Base-by-base conservation (phyloP, 805 yeast genomes). In the Starmera amethionina region DNA sequence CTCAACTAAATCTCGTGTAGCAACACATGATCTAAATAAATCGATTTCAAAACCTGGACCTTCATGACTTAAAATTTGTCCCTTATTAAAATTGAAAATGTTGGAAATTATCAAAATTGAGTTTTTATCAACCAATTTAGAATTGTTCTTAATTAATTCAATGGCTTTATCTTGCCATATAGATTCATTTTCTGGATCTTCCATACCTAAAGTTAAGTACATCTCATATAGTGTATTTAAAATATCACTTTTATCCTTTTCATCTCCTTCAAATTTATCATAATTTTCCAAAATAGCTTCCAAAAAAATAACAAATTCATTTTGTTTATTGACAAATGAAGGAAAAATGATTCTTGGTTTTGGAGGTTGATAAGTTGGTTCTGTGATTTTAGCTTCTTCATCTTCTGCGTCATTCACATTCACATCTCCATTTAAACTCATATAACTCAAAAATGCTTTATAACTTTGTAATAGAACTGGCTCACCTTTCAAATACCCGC, bases 241-340 rank as follows among this genome's bases (percentile, higher is more conserved):
- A 35, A 90, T 68, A 36, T 82, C 94, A 39, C 72, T 73, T 48
- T 79, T 76, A 51, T 90, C 96, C 45, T 73, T 75, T 38, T 55
- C 59, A 35, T 59, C 60, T 0, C 93, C 90, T 40, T 83, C 93
- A 52, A 79, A 84, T 42, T 71, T 72, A 41, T 81, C 88, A 54
- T 84, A 84, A 11, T 83, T 71, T 49, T 81, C 85, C 13, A 88
- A 62, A 50, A 96, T 87, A 0, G 97, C 97, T 56, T 93, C 98
- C 42, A 93, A 60, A 46, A 93, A 93, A 8, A 85, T 83, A 22
- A 89, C 93, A 68, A 93, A 90, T 54, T 89, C 93, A 52, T 79
- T 75, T 0, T 93, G 88, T 55, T 83, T 86, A 48, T 80, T 75
- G n/a, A 84, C 76, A 57, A 93, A 93, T 2, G 94, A 78, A 2